Conservation (phyloP, 2,329 filamentous ascomycete genomes). For the Ophidiomyces ophidiicola region DNA sequence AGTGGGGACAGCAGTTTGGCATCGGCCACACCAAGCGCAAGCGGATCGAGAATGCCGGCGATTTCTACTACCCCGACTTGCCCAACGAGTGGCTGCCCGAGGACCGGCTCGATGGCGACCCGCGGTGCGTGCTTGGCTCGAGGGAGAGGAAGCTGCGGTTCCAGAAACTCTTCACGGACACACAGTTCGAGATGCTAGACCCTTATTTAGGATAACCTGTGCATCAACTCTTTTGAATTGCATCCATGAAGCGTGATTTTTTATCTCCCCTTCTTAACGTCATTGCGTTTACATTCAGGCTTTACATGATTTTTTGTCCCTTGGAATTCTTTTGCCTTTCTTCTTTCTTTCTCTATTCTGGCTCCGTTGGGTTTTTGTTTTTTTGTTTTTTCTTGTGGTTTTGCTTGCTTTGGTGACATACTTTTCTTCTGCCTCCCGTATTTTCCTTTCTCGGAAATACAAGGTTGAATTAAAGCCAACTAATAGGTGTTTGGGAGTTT, state of each 20-base stretch:
- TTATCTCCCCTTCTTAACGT: constrained; percentile 7
- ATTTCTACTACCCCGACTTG: constrained; percentile 20
- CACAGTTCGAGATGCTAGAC: constrained; percentile 11
- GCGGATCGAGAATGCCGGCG: constrained; percentile 15
- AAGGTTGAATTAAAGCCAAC: neutral
- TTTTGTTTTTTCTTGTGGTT: constrained; percentile 6
- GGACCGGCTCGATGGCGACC: constrained; percentile 25
- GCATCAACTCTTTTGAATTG: neutral
- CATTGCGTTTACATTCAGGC: neutral
- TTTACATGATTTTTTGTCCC: neutral
- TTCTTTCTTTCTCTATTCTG: constrained; percentile 1
- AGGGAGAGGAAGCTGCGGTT: constrained; percentile 27
- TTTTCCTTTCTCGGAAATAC: neutral
- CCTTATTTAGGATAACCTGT: constrained; percentile 10
- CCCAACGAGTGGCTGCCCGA: constrained; percentile 31
- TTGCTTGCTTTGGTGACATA: neutral
- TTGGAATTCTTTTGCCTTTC: neutral
- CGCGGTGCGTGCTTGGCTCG: constrained; percentile 25
- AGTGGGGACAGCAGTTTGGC: constrained; percentile 29
- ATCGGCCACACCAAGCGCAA: constrained; percentile 15
- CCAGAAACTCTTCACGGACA: constrained; percentile 22
- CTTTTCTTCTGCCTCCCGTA: neutral
- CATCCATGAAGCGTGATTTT: no score
- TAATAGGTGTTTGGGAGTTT: constrained; percentile 3
- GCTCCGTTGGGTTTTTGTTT: neutral